These are phyloP conservation scores for Xylariaceae sp. DNA, from an alignment of 2,329 filamentous ascomycete genomes.

Conservation along the genomic window DNA sequence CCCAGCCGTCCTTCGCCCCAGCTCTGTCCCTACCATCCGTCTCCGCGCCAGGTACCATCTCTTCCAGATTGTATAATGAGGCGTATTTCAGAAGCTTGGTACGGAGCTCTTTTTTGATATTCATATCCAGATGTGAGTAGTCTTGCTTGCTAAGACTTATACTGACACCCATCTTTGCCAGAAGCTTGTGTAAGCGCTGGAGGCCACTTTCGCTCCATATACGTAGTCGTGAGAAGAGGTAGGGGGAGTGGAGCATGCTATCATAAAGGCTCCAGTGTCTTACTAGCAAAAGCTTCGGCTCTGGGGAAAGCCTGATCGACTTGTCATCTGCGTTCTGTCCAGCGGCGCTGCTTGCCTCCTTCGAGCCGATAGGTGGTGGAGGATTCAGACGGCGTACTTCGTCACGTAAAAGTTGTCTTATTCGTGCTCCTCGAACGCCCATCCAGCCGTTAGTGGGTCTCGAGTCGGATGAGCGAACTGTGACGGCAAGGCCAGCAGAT, in stretches of 20 bases:
- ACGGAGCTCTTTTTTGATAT: constrained; percentile 81
- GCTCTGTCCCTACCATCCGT: constrained; percentile 64
- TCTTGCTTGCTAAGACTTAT: constrained; percentile 89
- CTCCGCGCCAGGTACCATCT: constrained; percentile 76
- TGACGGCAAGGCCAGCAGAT: constrained; percentile 68
- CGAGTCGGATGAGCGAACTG: constrained; percentile 50
- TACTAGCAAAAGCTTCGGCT: constrained; percentile 87
- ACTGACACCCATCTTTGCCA: constrained; percentile 97
- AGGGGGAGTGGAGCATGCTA: constrained; percentile 96
- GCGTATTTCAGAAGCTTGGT: constrained; percentile 86
- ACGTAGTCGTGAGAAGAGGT: constrained; percentile 83
- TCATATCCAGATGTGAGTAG: constrained; percentile 98
- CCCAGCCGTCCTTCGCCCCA: constrained; percentile 85
- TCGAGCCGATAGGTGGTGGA: constrained; percentile 55
- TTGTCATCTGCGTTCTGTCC: constrained; percentile 75
- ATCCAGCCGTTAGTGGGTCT: constrained; percentile 67
- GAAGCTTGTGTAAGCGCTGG: constrained; percentile 84
- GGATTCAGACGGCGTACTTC: constrained; percentile 93
- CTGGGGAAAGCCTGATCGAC: constrained; percentile 85
- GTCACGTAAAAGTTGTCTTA: constrained; percentile 81
- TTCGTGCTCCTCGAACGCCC: constrained; percentile 73
- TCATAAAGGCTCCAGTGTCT: constrained; percentile 97
- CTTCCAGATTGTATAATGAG: constrained; percentile 87
- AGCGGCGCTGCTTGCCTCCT: constrained; percentile 52
- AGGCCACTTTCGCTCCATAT: constrained; percentile 89